Evolutionary conservation across 768 basidiomycete species (phyloP).

Genomic region (Cubamyces lactineus): DNA sequence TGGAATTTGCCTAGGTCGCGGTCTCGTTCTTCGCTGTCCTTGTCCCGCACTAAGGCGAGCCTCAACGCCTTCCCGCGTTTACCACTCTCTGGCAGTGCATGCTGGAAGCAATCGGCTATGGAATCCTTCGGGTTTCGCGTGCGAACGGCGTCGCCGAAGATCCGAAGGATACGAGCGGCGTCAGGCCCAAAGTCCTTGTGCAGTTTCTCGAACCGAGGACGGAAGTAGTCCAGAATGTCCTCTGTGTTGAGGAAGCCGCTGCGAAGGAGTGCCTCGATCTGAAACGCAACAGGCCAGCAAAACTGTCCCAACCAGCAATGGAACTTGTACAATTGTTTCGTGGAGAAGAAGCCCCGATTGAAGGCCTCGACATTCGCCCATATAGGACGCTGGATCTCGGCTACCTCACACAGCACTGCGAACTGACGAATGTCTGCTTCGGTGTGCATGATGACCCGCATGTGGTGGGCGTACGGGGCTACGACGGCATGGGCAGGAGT

Average conservation of each 20-base stretch:
- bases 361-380: conserved; percentile 50
- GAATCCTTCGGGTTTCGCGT: conserved; percentile 45
- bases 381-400: conserved; percentile 43
- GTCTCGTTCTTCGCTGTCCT: neutral
- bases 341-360: conserved; percentile 53
- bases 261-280: conserved; percentile 69
- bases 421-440: conserved; percentile 57
- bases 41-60: neutral
- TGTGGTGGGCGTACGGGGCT: conserved; percentile 71
- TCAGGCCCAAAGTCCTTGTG: conserved; percentile 35
- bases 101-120: conserved; percentile 50
- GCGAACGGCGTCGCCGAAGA: conserved; percentile 54
- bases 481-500: conserved; percentile 60
- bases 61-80: conserved; percentile 3
- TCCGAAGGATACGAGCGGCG: conserved; percentile 54
- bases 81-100: conserved; percentile 29
- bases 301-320: conserved; percentile 48
- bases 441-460: conserved; percentile 64
- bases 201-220: conserved; percentile 47
- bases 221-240: conserved; percentile 52
- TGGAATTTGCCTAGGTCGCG: conserved; percentile 45
- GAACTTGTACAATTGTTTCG: conserved; percentile 49
- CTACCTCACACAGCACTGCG: conserved; percentile 52
- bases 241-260: conserved; percentile 64
- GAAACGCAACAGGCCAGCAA: conserved; percentile 74